A percentile compares a stretch with the other conserved stretches of the same genome.
Conservation (phyloP, 805 yeast species). For the Yarrowia keelungensis region DNA sequence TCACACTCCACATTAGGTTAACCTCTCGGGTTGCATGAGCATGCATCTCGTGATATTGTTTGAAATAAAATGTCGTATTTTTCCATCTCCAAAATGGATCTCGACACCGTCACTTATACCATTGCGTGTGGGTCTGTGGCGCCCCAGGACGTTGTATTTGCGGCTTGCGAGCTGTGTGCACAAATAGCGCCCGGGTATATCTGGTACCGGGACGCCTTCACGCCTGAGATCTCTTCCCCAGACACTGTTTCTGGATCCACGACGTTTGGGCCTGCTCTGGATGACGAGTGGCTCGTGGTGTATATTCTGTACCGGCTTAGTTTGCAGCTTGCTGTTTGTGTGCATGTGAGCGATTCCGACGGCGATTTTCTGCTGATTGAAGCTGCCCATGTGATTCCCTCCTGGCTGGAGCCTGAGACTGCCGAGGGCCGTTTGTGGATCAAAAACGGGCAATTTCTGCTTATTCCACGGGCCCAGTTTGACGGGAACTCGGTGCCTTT, state of each 20-base stretch:
- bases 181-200: slow-evolving; percentile 40
- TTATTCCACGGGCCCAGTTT: slow-evolving; percentile 51
- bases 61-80: neutral
- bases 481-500: slow-evolving; percentile 4
- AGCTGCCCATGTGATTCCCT: slow-evolving; percentile 56
- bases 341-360: slow-evolving; percentile 56
- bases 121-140: slow-evolving; percentile 11
- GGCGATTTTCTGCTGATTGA: slow-evolving; percentile 64
- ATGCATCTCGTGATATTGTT: neutral
- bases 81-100: neutral
- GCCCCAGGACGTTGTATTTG: neutral
- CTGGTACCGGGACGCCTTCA: slow-evolving; percentile 46
- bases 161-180: neutral
- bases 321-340: slow-evolving; percentile 40
- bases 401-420: slow-evolving; percentile 57
- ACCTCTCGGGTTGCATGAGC: slow-evolving; percentile 5
- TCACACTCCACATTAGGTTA: neutral
- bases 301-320: slow-evolving; percentile 44
- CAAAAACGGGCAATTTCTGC: slow-evolving; percentile 52
- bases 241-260: neutral
- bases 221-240: slow-evolving; percentile 1
- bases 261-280: slow-evolving; percentile 47
- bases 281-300: slow-evolving; percentile 49
- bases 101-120: slow-evolving; percentile 28
- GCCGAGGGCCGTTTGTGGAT: slow-evolving; percentile 59